Percentiles rank a stretch among this genome's conserved stretches.
Conservation (phyloP, 192 early-diverging fungal species). For the Gonapodya prolifera region DNA sequence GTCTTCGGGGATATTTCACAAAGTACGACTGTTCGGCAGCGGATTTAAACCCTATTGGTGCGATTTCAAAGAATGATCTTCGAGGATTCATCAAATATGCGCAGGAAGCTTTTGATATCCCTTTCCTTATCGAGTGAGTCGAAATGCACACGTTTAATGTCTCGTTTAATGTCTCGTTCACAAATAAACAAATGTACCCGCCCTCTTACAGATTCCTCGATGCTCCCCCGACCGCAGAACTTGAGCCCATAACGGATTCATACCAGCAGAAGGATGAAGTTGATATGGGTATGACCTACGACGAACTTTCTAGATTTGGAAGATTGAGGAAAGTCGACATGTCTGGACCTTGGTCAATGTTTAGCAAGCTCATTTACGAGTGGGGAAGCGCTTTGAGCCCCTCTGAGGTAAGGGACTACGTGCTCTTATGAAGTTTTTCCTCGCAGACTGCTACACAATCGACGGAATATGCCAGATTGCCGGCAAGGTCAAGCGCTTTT, state of each 20-base stretch:
- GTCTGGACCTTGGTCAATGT: constrained; percentile 93
- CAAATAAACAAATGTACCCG: neutral
- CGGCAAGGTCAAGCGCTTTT: constrained; percentile 88
- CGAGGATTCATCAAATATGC: constrained; percentile 68
- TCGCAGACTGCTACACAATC: constrained; percentile 2
- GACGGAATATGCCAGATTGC: constrained; percentile 50
- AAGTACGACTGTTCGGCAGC: constrained; percentile 98
- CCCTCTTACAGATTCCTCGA: constrained; percentile 45
- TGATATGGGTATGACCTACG: constrained; percentile 99
- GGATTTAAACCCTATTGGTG: constrained; percentile 95
- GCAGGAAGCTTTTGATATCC: constrained; percentile 23
- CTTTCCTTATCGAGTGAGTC: neutral
- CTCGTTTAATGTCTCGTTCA: neutral
- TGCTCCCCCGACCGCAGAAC: constrained; percentile 85
- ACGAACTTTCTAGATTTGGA: constrained; percentile 83
- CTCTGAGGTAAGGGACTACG: constrained; percentile 48
- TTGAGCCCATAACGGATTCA: constrained; percentile 74
- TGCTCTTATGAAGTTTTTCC: neutral
- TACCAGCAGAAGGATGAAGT: constrained; percentile 84
- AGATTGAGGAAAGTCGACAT: constrained; percentile 72
- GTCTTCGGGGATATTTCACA: constrained; percentile 89
- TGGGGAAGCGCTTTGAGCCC: constrained; percentile 57
- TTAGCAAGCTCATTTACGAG: constrained; percentile 65
- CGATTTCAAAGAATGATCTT: constrained; percentile 69
- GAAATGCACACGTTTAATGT: neutral